These are phyloP conservation scores for Acanthamoeba pearcei DNA, from an alignment of 208 protist species.

Conservation along the genomic window DNA sequence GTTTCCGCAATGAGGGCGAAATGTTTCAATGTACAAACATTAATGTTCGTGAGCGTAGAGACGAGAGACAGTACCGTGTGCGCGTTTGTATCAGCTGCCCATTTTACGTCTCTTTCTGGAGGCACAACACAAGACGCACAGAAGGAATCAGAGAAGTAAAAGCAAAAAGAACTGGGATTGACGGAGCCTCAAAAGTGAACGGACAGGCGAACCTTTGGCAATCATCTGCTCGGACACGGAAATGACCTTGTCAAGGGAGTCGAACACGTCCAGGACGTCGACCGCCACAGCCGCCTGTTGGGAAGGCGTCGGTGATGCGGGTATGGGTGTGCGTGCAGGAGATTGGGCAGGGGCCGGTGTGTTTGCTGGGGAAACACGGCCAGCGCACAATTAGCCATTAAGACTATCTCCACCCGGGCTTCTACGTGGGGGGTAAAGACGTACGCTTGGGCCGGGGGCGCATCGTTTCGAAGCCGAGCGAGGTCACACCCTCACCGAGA, in stretches of 20 bases:
- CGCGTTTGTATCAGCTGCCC: background rate
- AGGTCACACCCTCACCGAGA: background rate
- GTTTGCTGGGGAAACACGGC: background rate
- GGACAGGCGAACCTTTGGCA: conserved; percentile 12
- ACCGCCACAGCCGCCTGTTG: background rate
- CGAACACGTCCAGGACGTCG: conserved; percentile 54
- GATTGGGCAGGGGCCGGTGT: background rate
- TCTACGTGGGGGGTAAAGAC: background rate
- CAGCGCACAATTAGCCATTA: background rate
- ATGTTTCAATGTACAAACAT: too few relatives aligned
- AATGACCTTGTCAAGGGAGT: conserved; percentile 56
- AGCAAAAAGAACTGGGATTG: background rate
- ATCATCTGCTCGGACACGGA: conserved; percentile 39
- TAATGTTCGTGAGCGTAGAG: too few relatives aligned
- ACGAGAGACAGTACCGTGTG: background rate
- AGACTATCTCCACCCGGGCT: background rate
- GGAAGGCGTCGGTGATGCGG: background rate
- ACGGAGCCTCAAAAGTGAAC: background rate
- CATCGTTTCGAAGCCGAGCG: conserved; percentile 19
- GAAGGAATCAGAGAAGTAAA: background rate
- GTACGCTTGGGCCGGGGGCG: background rate
- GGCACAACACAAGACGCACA: background rate
- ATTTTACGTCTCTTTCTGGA: background rate
- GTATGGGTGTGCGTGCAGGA: background rate
- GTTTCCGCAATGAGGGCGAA: too few relatives aligned